A percentile compares a stretch with the other conserved stretches of the same genome.
These are phyloP conservation scores for Hanseniaspora guilliermondii DNA, from an alignment of 805 yeast genomes.

Conservation along the genomic window DNA sequence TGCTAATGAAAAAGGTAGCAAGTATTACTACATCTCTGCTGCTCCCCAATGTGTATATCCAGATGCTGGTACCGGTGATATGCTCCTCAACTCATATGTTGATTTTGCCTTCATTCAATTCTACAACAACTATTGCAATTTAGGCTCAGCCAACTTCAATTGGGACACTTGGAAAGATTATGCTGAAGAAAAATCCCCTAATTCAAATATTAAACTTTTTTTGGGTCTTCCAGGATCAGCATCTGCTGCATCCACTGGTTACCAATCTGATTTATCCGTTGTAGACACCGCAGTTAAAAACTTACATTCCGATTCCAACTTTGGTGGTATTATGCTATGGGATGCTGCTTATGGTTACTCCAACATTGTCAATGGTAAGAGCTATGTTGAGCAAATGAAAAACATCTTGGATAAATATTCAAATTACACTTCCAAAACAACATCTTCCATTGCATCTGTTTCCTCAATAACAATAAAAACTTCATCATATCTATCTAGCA, in stretches of 20 bases:
- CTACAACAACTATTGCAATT: conserved; percentile 71
- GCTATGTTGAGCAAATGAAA: conserved; percentile 36
- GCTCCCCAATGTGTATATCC: conserved; percentile 91
- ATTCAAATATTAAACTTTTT: conserved; percentile 53
- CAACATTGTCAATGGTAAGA: conserved; percentile 32
- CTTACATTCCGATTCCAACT: conserved; percentile 53
- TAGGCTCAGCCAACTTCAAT: conserved; percentile 40
- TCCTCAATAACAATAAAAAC: neutral
- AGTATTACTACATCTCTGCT: conserved; percentile 63
- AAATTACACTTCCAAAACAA: conserved; percentile 15
- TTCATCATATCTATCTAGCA: too few relatives aligned
- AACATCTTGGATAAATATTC: conserved; percentile 26
- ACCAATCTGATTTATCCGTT: conserved; percentile 37
- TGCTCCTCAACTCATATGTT: conserved; percentile 45
- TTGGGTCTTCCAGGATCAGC: conserved; percentile 64
- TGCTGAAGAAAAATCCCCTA: conserved; percentile 42
- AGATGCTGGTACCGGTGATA: conserved; percentile 53
- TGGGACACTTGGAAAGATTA: conserved; percentile 62
- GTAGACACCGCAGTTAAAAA: conserved; percentile 47
- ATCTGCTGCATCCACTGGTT: conserved; percentile 48
- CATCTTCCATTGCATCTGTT: conserved; percentile 17
- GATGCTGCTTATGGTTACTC: conserved; percentile 68
- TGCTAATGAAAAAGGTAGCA: conserved; percentile 39
- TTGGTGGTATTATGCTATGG: conserved; percentile 88
- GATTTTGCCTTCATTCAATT: conserved; percentile 82